These are phyloP conservation scores for Hymenoscyphus fraxineus DNA, from an alignment of 2,329 filamentous ascomycete species.

Conservation along the genomic window DNA sequence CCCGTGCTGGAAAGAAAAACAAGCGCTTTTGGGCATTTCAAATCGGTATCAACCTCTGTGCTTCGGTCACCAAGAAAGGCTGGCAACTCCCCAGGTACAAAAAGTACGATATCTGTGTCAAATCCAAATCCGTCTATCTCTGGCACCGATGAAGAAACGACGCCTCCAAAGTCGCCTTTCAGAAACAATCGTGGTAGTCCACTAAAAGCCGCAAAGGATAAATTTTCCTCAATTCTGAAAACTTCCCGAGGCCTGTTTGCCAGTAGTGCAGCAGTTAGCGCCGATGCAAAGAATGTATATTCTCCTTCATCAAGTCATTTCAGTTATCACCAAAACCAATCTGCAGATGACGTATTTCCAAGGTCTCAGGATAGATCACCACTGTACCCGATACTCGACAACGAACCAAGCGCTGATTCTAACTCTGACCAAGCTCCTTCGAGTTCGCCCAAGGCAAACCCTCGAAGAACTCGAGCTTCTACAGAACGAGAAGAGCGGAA, in stretches of 20 bases:
- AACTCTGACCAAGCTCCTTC: constrained; percentile 16
- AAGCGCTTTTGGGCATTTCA: constrained; percentile 48
- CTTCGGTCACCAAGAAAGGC: constrained; percentile 48
- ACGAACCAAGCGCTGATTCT: constrained; percentile 26
- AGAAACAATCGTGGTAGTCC: constrained; percentile 66
- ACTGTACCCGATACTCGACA: constrained; percentile 45
- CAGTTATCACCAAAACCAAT: constrained; percentile 42
- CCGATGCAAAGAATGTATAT: constrained; percentile 56
- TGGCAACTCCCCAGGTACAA: constrained; percentile 36
- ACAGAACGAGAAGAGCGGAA: constrained; percentile 57
- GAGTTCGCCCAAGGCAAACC: constrained; percentile 30
- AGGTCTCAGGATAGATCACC: constrained; percentile 33
- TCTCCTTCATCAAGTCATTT: constrained; percentile 51
- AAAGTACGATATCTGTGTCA: constrained; percentile 60
- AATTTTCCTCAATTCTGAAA: constrained; percentile 85
- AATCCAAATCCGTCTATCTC: constrained; percentile 54
- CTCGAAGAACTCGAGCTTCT: constrained; percentile 52
- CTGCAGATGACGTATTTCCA: constrained; percentile 42
- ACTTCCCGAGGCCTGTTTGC: constrained; percentile 82
- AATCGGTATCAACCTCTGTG: constrained; percentile 60
- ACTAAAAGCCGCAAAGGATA: constrained; percentile 87
- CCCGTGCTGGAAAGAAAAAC: constrained; percentile 29
- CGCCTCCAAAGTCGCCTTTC: constrained; percentile 50
- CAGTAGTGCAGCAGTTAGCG: constrained; percentile 64
- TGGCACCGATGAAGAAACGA: constrained; percentile 32